phyloP scores from a whole-genome alignment of 1,139 yeast genomes.

The Spencermartinsiella ligniputridi region DNA sequence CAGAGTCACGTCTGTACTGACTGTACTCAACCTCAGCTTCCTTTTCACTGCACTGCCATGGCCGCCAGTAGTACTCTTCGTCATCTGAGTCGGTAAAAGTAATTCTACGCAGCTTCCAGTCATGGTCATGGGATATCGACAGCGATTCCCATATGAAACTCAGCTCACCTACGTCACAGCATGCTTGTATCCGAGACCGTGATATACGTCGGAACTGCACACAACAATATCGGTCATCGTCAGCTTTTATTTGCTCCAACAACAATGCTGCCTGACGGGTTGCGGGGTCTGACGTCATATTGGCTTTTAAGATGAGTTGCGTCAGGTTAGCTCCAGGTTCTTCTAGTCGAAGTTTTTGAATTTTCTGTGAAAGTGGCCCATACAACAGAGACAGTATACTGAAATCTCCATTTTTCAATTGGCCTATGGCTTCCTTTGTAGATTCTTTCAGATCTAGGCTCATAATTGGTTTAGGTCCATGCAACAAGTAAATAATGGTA shows the following conservation, averaged over 20 bases:
- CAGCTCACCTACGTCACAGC: slow-evolving; percentile 15
- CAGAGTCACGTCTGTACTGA: neutral
- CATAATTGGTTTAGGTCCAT: too few species aligned
- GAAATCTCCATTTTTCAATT: neutral
- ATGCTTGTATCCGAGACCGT: slow-evolving; percentile 21
- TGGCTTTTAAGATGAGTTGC: neutral
- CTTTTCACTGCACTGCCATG: slow-evolving; percentile 20
- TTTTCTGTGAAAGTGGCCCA: neutral
- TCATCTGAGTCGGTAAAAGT: slow-evolving; percentile 26
- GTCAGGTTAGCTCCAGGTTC: neutral
- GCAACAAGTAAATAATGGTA: too few species aligned
- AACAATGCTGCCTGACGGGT: neutral
- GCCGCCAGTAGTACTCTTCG: slow-evolving; percentile 28
- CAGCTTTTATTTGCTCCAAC: neutral
- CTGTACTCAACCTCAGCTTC: slow-evolving; percentile 24
- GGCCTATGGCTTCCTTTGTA: neutral
- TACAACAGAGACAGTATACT: neutral
- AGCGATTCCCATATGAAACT: slow-evolving; percentile 27
- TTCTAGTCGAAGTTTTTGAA: neutral
- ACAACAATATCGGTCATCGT: neutral
- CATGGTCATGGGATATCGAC: slow-evolving; percentile 17
- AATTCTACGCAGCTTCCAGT: slow-evolving; percentile 23
- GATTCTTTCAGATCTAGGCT: neutral
- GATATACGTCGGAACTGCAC: slow-evolving; percentile 19
- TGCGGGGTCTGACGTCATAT: neutral